Conservation (phyloP, 768 basidiomycete genomes). For the Mycena floridula region DNA sequence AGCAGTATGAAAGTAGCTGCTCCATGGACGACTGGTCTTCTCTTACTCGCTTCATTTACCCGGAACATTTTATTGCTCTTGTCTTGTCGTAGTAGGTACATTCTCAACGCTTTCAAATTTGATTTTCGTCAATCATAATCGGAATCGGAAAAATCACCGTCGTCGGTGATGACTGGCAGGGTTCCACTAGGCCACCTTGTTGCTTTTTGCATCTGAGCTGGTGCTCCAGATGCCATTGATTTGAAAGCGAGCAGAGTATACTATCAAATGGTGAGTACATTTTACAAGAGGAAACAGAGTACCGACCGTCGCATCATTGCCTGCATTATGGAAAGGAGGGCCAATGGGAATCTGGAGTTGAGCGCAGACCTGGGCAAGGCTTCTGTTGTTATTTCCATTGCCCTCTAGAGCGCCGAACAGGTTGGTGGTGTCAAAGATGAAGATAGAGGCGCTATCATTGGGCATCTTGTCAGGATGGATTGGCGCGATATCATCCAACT, state of each 20-base stretch:
- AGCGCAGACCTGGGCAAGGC: conserved; percentile 57
- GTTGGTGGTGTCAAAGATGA: conserved; percentile 66
- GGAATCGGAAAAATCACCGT: no score
- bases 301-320: conserved; percentile 79
- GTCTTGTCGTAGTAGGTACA: no score
- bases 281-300: conserved; percentile 1
- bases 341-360: conserved; percentile 53
- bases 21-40: no score
- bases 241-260: conserved; percentile 63
- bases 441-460: conserved; percentile 38
- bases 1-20: no score
- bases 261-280: conserved; percentile 27
- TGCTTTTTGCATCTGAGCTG: conserved; percentile 70
- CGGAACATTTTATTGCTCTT: no score
- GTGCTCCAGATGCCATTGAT: conserved; percentile 69
- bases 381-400: conserved; percentile 41
- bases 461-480: conserved; percentile 53
- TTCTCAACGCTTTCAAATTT: no score
- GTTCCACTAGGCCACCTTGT: conserved; percentile 71
- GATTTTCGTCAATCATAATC: no score
- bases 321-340: conserved; percentile 71
- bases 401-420: conserved; percentile 75
- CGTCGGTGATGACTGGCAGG: no score
- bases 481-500: conserved; percentile 44
- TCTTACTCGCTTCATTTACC: no score